phyloP scores from a whole-genome alignment of 139 green algal species.

The Mesostigma viride region DNA sequence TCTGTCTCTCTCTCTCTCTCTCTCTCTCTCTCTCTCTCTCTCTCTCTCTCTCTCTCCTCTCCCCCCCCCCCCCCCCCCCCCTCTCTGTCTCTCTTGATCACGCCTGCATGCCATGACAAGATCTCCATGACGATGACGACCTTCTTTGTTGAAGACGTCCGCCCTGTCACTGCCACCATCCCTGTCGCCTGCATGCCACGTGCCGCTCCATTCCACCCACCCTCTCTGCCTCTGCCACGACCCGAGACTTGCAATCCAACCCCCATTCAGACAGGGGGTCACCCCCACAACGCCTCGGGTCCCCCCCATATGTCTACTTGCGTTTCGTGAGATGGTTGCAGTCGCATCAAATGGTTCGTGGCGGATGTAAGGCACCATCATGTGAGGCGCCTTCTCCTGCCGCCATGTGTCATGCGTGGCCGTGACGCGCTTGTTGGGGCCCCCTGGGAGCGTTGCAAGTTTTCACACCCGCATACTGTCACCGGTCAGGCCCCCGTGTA shows the following conservation, averaged over 20 bases:
- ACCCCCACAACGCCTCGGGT: neutral
- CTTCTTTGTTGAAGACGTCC: neutral
- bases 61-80: neutral
- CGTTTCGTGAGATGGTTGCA: too few relatives aligned
- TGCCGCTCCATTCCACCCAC: neutral
- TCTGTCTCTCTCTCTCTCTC: too few relatives aligned
- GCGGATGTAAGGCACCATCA: too few relatives aligned
- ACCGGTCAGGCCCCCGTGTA: too few relatives aligned
- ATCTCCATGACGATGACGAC: neutral
- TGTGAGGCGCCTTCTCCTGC: too few relatives aligned
- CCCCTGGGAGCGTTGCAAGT: too few relatives aligned
- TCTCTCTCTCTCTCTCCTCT: neutral
- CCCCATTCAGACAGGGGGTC: neutral
- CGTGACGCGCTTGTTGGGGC: too few relatives aligned
- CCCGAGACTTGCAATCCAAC: neutral
- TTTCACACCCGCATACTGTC: too few relatives aligned
- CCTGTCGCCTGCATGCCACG: neutral
- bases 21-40: too few relatives aligned
- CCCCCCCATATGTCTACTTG: neutral
- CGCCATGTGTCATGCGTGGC: too few relatives aligned
- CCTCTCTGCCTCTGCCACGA: neutral
- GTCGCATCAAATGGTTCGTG: too few relatives aligned
- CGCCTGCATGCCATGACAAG: neutral
- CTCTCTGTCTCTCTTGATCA: neutral
- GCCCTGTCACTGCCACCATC: neutral